A percentile compares a stretch with the other conserved stretches of the same genome.
phyloP scores from a whole-genome alignment of 1,139 yeast genomes.

The Protomyces inouyei region DNA sequence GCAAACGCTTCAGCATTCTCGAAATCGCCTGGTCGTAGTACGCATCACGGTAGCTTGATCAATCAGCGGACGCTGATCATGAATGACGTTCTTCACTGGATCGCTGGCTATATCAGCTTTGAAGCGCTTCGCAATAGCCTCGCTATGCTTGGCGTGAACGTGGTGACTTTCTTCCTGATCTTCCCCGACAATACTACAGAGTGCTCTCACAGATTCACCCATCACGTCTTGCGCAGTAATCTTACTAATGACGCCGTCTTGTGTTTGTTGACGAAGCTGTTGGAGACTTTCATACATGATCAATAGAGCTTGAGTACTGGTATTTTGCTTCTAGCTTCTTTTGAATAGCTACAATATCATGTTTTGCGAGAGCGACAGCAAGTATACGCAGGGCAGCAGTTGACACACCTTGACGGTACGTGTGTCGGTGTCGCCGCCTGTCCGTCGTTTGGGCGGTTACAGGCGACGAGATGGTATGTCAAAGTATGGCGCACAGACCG shows the following conservation, averaged over 20 bases:
- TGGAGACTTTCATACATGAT: background rate
- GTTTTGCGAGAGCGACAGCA: background rate
- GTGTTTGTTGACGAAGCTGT: background rate
- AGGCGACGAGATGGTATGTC: background rate
- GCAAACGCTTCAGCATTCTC: constrained; percentile 40
- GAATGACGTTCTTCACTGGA: constrained; percentile 28
- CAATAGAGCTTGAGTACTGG: background rate
- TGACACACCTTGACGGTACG: background rate
- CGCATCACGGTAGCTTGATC: constrained; percentile 44
- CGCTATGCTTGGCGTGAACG: constrained; percentile 39
- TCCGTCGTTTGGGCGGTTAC: too few relatives aligned
- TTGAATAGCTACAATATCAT: constrained; percentile 3
- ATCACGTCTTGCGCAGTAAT: background rate
- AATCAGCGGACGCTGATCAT: constrained; percentile 7
- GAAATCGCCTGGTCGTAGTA: constrained; percentile 45
- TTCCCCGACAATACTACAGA: constrained; percentile 23
- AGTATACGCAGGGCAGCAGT: background rate
- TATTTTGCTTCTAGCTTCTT: constrained; percentile 9
- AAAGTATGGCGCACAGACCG: background rate
- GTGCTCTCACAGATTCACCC: background rate
- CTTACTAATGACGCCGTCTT: background rate
- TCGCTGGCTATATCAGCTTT: constrained; percentile 36
- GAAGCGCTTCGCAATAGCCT: constrained; percentile 37
- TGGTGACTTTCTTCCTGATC: constrained; percentile 39
- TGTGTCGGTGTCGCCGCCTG: too few relatives aligned